phyloP scores from a whole-genome alignment of 257 asterid species.

The Gardenia jasminoides region DNA sequence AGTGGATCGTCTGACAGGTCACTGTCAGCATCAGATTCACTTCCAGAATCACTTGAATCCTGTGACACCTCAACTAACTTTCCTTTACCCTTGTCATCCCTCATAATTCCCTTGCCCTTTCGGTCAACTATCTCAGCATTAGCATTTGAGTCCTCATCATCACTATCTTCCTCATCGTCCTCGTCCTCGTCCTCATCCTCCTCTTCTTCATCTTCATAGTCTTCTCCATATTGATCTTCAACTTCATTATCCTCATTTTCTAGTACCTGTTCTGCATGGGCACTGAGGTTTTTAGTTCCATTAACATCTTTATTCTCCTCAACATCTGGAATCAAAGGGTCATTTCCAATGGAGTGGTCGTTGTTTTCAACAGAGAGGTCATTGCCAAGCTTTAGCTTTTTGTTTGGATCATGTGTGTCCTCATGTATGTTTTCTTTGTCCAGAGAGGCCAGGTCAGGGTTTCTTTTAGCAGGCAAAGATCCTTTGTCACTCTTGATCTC shows the following conservation, averaged over 20 bases:
- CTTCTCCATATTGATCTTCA: slow-evolving; percentile 15
- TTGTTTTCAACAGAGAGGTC: not conserved
- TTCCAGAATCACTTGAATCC: slow-evolving; percentile 29
- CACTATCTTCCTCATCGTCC: slow-evolving; percentile 12
- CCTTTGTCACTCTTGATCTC: slow-evolving; percentile 13
- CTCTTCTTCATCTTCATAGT: not conserved
- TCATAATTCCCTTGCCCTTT: slow-evolving; percentile 41
- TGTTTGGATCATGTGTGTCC: slow-evolving; percentile 18
- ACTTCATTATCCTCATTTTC: slow-evolving; percentile 20
- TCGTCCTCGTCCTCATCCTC: slow-evolving; percentile 15
- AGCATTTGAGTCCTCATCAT: slow-evolving; percentile 24
- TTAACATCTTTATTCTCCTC: slow-evolving; percentile 7
- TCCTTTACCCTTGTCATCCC: slow-evolving; percentile 43
- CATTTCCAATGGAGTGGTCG: not conserved
- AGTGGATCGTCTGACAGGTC: slow-evolving; percentile 43
- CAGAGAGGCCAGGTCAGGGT: not conserved
- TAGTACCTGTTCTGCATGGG: not conserved
- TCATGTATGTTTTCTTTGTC: not conserved
- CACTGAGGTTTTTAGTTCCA: slow-evolving; percentile 16
- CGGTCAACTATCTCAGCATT: slow-evolving; percentile 18
- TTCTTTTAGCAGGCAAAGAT: slow-evolving; percentile 1
- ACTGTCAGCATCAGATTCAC: slow-evolving; percentile 29
- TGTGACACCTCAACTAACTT: slow-evolving; percentile 37
- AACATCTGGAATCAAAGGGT: not conserved
- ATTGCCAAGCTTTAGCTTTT: slow-evolving; percentile 29